Base-by-base conservation (phyloP, 2,329 filamentous ascomycete genomes). In the Elsinoe necatrix region DNA sequence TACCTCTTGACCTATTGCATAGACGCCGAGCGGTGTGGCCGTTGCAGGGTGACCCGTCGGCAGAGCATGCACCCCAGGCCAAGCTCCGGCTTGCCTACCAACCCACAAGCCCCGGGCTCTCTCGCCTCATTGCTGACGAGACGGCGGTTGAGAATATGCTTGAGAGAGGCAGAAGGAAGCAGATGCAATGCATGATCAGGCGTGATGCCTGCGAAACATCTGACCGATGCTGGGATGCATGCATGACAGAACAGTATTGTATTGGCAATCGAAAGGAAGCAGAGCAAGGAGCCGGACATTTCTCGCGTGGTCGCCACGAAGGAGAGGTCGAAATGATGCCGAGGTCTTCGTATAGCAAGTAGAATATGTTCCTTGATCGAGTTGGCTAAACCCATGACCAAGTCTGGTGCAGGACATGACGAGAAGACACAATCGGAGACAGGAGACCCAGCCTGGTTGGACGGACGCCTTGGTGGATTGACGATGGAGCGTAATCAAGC, bases 371-470 rank as follows among this genome's bases (percentile, higher is more conserved):
- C 31, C 20, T 35, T 14, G 48, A 23, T 52, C 31, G 8, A 52
- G 16, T 23, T 16, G 5, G n/a, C 6, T 6, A 37, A 23, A 27
- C 14, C 21, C 12, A 34, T 50, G 25, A 31, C 45, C 25, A 50
- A 50, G 45, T 31, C 45, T 16, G 45, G 45, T 50, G 12, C 45
- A 31, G 7, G 45, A 50, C n/a, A 50, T 35, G 45, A 34, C 21
- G 18, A 14, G 34, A 12, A 31, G 25, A 18, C 9, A n/a, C 25
- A 31, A 50, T 31, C 31, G 27, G 45, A 50, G 45, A 50, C 23
- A 31, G 14, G 45, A 20, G 11, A 34, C 45, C 5, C n/a, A 6
- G 4, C 27, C 20, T 45, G 20, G 25, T 50, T 52, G 20, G 31
- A 12, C 34, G 16, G 25, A 12, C 34, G 16, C 14, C 18, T 7